These are phyloP conservation scores for Hyphodiscus hymeniophilus DNA, from an alignment of 495 filamentous ascomycete species.

Conservation along the genomic window DNA sequence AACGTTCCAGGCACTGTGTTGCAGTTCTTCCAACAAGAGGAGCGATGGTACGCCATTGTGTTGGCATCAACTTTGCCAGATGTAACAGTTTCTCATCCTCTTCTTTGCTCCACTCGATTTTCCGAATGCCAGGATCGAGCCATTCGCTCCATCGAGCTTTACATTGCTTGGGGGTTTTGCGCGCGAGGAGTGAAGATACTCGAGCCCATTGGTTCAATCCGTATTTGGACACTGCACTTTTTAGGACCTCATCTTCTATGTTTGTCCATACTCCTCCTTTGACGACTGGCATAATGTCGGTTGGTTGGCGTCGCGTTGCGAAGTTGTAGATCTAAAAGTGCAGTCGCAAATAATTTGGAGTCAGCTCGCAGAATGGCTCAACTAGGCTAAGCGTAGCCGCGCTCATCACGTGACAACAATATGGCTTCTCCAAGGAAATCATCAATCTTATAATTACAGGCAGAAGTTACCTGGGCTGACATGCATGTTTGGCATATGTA, in stretches of 20 bases:
- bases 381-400: not conserved
- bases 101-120: conserved; percentile 97
- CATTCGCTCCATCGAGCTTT: conserved; percentile 98
- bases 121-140: conserved; percentile 94
- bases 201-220: conserved; percentile 98
- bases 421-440: too few species aligned
- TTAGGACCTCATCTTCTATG: conserved; percentile 87
- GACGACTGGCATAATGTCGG: conserved; percentile 78
- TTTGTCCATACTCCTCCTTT: conserved; percentile 94
- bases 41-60: conserved; percentile 97
- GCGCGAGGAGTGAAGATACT: conserved; percentile 91
- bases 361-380: too few species aligned
- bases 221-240: conserved; percentile 92
- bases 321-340: too few species aligned
- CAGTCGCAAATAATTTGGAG: too few species aligned
- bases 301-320: conserved; percentile 30
- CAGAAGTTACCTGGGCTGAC: not conserved
- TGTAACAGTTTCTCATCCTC: conserved; percentile 97
- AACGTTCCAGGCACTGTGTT: conserved; percentile 92
- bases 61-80: conserved; percentile 96
- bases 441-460: too few species aligned
- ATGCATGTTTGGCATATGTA: too few species aligned
- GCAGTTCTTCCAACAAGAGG: conserved; percentile 94
- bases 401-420: too few species aligned
- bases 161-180: conserved; percentile 98